phyloP scores from a whole-genome alignment of 129 eudicot species.

The Lactuca saligna region DNA sequence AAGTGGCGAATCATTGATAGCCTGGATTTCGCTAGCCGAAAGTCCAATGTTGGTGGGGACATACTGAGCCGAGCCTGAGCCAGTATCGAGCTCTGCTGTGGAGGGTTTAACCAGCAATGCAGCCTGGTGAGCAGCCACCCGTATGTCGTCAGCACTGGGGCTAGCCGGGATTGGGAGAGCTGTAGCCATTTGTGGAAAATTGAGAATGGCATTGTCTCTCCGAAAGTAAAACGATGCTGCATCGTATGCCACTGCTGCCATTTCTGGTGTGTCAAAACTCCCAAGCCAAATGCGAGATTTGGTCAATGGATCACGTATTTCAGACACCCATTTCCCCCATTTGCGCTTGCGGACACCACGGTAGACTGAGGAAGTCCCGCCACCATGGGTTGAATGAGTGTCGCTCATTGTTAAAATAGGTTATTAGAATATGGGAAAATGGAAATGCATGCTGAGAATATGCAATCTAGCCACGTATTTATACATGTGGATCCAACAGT shows the following conservation, averaged over 20 bases:
- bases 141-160: conserved; percentile 45
- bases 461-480: conserved; percentile 11
- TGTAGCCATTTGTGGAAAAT: conserved; percentile 44
- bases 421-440: neutral
- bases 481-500: conserved; percentile 32
- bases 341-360: conserved; percentile 54
- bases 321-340: conserved; percentile 69
- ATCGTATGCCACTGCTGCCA: conserved; percentile 58
- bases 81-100: neutral
- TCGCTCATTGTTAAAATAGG: conserved; percentile 11
- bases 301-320: conserved; percentile 50
- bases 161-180: conserved; percentile 44
- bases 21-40: conserved; percentile 50
- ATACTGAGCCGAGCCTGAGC: conserved; percentile 18
- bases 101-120: conserved; percentile 31
- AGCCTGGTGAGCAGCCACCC: conserved; percentile 53
- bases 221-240: conserved; percentile 42
- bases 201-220: conserved; percentile 37
- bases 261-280: conserved; percentile 57
- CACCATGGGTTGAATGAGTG: conserved; percentile 14
- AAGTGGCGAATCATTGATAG: conserved; percentile 51
- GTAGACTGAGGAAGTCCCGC: conserved; percentile 41
- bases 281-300: conserved; percentile 61
- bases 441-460: neutral
- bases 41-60: conserved; percentile 42